A percentile compares a stretch with the other conserved stretches of the same genome.
phyloP scores from a whole-genome alignment of 23 red algal species.

The Gracilaria caudata region DNA sequence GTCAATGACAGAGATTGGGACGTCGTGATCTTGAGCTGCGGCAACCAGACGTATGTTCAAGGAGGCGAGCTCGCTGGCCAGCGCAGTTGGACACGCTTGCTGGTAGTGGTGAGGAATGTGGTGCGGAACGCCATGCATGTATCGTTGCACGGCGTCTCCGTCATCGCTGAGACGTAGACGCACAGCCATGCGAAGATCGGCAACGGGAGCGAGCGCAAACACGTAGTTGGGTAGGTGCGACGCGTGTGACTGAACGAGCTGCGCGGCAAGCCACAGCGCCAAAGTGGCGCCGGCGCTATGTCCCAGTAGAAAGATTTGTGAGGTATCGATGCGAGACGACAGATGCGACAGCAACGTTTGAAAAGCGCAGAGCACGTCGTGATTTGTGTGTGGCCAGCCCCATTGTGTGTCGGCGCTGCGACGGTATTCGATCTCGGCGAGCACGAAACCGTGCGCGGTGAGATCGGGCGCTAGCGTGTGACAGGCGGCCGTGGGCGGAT shows the following conservation, averaged over 20 bases:
- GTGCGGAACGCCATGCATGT: conserved; percentile 26
- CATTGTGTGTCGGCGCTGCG: conserved; percentile 40
- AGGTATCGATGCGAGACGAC: background rate
- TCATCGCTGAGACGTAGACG: conserved; percentile 49
- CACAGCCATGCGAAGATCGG: conserved; percentile 35
- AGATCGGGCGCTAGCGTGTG: conserved; percentile 44
- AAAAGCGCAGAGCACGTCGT: conserved; percentile 50
- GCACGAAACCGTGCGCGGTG: conserved; percentile 8
- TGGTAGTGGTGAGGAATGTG: conserved; percentile 17
- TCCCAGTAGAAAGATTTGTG: conserved; percentile 29
- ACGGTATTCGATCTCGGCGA: conserved; percentile 62
- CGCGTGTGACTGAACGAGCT: background rate
- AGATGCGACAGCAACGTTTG: background rate
- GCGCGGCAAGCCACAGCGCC: conserved; percentile 43
- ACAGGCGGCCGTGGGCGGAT: conserved; percentile 44
- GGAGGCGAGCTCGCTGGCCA: background rate
- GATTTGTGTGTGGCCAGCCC: conserved; percentile 48
- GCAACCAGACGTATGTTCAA: conserved; percentile 20
- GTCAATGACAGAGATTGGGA: conserved; percentile 9
- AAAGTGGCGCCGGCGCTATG: conserved; percentile 48
- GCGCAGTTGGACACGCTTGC: conserved; percentile 29
- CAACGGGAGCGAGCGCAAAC: conserved; percentile 51
- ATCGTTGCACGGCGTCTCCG: conserved; percentile 59
- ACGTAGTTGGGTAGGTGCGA: background rate
- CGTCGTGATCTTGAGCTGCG: conserved; percentile 6